Evolutionary conservation across 306 rosid genomes (phyloP), one percentile per base, ranked within the genome.

Genomic region (Senna siamea): DNA sequence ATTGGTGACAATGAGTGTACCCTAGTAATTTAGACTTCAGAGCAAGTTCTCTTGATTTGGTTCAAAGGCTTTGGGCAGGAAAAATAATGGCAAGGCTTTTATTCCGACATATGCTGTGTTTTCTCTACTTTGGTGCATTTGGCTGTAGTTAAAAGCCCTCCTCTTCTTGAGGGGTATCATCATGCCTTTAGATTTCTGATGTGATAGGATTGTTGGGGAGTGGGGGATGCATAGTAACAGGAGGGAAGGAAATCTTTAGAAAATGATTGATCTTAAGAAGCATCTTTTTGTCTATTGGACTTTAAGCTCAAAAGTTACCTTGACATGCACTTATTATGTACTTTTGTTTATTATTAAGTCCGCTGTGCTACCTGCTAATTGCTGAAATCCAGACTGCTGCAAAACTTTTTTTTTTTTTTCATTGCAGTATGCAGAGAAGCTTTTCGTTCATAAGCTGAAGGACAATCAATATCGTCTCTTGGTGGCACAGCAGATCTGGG

Each of bases 401-500:
- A 78, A 37, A 61, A 78, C 35, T 46, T 9, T 62, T 72, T 72
- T 10, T 62, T 71, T 72, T 32, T 79, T 54, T 71, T 28, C n/a
- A 61, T 81, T 75, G 51, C 90, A 94, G 99, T 95, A 95, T 71
- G 99, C 98, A 10, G 99, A 95, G 71, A 95, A 95, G 87, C 77
- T 86, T 80, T 95, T 92, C 70, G 92, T 88, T 59, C 91, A 90
- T 74, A 95, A 70, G 81, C 92, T 88, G 5, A 95, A 87, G 81
- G 98, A 95, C 73, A 84, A 75, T 65, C 97, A 94, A 56, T 88
- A 85, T 80, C 86, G 78, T 51, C 83, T 85, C 65, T 51, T 88
- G 66, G 87, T 92, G 75, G 92, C 96, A 30, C 99, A 83, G 69
- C 98, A 90, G 77, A 87, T 95, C 53, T 92, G 96, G 98, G 99